Conservation (phyloP, 106 monocot genomes). For the Platanthera zijinensis region DNA sequence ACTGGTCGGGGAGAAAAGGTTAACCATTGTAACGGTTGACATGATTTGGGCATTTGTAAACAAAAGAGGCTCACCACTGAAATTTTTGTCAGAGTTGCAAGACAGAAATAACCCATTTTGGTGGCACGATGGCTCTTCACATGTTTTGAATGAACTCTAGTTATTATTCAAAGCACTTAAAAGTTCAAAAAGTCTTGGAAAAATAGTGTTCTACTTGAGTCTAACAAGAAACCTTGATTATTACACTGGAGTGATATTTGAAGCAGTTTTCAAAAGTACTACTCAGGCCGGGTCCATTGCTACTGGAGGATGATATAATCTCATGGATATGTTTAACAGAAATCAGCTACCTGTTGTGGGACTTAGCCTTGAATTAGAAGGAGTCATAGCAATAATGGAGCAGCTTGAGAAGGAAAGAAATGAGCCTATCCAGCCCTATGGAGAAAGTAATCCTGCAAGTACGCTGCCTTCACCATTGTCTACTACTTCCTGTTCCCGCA, state of each 20-base stretch:
- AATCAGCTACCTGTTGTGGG: no score
- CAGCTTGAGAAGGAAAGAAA: slow-evolving; percentile 48
- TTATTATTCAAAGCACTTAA: slow-evolving; percentile 73
- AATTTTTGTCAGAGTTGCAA: slow-evolving; percentile 61
- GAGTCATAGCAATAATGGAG: slow-evolving; percentile 90
- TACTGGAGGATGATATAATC: slow-evolving; percentile 94
- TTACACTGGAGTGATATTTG: slow-evolving; percentile 97
- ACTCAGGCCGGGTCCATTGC: slow-evolving; percentile 98
- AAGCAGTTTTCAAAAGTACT: slow-evolving; percentile 84
- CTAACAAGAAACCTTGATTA: slow-evolving; percentile 98
- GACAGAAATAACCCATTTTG: slow-evolving; percentile 49
- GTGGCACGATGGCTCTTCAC: slow-evolving; percentile 40
- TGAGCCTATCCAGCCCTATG: slow-evolving; percentile 16
- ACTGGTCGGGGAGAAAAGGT: slow-evolving; percentile 96
- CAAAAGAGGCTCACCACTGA: slow-evolving; percentile 68
- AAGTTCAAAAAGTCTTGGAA: slow-evolving; percentile 57
- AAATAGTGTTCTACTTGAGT: slow-evolving; percentile 86
- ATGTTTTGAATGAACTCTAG: slow-evolving; percentile 72
- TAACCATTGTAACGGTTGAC: slow-evolving; percentile 63
- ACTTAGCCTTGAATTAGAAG: slow-evolving; percentile 22
- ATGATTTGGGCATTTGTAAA: slow-evolving; percentile 77
- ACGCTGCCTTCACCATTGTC: no score
- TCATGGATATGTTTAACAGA: no score
- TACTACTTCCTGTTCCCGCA: no score
- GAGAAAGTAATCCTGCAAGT: no score